phyloP scores from a whole-genome alignment of 2,329 filamentous ascomycete genomes.

The Aspergillus thermomutatus region DNA sequence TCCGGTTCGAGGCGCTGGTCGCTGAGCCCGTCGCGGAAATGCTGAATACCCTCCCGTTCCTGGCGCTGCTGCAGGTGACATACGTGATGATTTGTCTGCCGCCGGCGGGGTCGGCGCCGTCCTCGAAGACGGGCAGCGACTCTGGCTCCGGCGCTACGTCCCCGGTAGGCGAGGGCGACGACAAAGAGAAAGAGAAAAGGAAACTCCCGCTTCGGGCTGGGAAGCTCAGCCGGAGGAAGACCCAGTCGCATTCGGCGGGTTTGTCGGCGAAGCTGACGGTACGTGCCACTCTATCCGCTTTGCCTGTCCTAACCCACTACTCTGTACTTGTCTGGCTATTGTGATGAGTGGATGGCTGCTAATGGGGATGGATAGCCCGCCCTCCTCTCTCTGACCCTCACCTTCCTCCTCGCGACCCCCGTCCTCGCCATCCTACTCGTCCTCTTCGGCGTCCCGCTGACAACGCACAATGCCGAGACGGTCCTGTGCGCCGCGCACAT shows the following conservation, averaged over 20 bases:
- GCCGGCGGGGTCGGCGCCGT: slow-evolving; percentile 41
- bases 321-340: too few species aligned
- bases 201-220: slow-evolving; percentile 12
- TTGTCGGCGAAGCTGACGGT: slow-evolving; percentile 27
- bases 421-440: slow-evolving; percentile 63
- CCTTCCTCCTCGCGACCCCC: slow-evolving; percentile 52
- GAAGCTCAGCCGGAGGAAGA: slow-evolving; percentile 22
- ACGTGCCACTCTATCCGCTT: too few species aligned
- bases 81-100: slow-evolving; percentile 61
- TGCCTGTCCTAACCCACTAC: too few species aligned
- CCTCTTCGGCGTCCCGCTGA: slow-evolving; percentile 87
- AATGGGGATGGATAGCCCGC: slow-evolving; percentile 59
- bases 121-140: slow-evolving; percentile 3
- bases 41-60: slow-evolving; percentile 56
- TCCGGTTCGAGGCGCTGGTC: slow-evolving; percentile 66
- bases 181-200: slow-evolving; percentile 2
- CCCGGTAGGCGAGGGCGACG: slow-evolving; percentile 9
- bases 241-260: background rate
- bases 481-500: slow-evolving; percentile 78
- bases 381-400: slow-evolving; percentile 63
- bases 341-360: too few species aligned
- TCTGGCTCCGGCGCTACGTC: background rate
- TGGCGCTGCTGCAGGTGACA: slow-evolving; percentile 61
- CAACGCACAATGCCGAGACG: slow-evolving; percentile 76
- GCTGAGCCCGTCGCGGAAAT: slow-evolving; percentile 66